These are phyloP conservation scores for Ogataea polymorpha DNA, from an alignment of 805 yeast species.

Conservation along the genomic window DNA sequence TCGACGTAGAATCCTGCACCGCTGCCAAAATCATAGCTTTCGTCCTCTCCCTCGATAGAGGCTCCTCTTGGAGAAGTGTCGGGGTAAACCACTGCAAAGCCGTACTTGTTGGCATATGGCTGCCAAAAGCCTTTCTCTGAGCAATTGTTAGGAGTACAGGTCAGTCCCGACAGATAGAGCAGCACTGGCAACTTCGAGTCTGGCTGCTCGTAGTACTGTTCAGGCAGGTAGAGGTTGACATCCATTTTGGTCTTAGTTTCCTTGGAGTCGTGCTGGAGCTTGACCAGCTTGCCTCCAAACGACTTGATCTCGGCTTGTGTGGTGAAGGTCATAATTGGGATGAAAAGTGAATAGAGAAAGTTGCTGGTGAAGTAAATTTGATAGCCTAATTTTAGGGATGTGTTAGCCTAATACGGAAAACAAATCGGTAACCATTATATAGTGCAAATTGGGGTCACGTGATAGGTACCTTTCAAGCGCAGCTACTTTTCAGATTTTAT, in stretches of 20 bases:
- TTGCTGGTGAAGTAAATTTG: background rate
- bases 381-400: conserved; percentile 2
- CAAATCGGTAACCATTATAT: too few relatives aligned
- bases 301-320: conserved; percentile 52
- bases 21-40: conserved; percentile 82
- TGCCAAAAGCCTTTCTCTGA: conserved; percentile 90
- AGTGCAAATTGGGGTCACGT: background rate
- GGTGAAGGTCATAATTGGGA: conserved; percentile 44
- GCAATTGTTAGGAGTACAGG: conserved; percentile 92
- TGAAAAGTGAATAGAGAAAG: too few relatives aligned
- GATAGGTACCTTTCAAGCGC: background rate
- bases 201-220: conserved; percentile 38
- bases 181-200: conserved; percentile 61
- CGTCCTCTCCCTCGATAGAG: conserved; percentile 63
- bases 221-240: conserved; percentile 80
- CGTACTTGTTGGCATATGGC: conserved; percentile 72
- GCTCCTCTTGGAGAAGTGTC: conserved; percentile 96
- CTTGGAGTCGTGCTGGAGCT: conserved; percentile 69
- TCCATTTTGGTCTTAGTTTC: conserved; percentile 71
- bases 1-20: conserved; percentile 95
- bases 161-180: conserved; percentile 80
- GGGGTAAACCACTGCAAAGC: conserved; percentile 88
- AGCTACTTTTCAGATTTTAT: background rate
- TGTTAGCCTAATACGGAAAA: background rate
- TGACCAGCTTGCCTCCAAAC: conserved; percentile 74